These are phyloP conservation scores for Microsporum canis DNA, from an alignment of 2,329 filamentous ascomycete genomes.

Conservation along the genomic window DNA sequence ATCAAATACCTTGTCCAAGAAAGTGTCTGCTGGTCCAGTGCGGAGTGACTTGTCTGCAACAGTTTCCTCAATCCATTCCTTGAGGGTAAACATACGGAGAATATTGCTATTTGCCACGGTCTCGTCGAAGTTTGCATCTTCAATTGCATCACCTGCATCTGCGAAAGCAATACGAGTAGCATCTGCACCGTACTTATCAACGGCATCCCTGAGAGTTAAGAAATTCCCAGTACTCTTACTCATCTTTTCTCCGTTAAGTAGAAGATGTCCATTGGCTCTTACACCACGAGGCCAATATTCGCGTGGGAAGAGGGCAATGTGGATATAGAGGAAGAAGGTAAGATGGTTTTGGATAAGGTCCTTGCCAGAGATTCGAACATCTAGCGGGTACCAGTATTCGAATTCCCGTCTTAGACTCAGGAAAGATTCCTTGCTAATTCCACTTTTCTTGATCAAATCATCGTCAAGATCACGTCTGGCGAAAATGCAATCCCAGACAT, in stretches of 20 bases:
- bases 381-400: constrained; percentile 92
- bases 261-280: constrained; percentile 82
- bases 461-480: constrained; percentile 59
- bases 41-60: constrained; percentile 63
- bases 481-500: constrained; percentile 95
- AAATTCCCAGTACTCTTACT: constrained; percentile 96
- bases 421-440: constrained; percentile 62
- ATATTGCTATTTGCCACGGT: constrained; percentile 86
- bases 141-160: constrained; percentile 86
- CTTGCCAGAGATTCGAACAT: constrained; percentile 80
- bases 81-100: constrained; percentile 67
- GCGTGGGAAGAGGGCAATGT: constrained; percentile 74
- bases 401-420: constrained; percentile 81
- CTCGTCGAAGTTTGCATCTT: constrained; percentile 96
- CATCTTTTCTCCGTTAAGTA: constrained; percentile 98
- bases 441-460: constrained; percentile 51
- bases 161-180: constrained; percentile 83
- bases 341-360: constrained; percentile 89
- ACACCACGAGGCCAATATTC: constrained; percentile 82
- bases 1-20: constrained; percentile 81
- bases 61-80: constrained; percentile 88
- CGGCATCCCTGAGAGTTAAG: constrained; percentile 74
- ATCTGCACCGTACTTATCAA: constrained; percentile 88
- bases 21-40: constrained; percentile 59
- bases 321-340: constrained; percentile 91